Evolutionary conservation across 768 basidiomycete genomes (phyloP), one percentile per base, ranked within the genome.

Genomic region (Leccinum barrowsii): DNA sequence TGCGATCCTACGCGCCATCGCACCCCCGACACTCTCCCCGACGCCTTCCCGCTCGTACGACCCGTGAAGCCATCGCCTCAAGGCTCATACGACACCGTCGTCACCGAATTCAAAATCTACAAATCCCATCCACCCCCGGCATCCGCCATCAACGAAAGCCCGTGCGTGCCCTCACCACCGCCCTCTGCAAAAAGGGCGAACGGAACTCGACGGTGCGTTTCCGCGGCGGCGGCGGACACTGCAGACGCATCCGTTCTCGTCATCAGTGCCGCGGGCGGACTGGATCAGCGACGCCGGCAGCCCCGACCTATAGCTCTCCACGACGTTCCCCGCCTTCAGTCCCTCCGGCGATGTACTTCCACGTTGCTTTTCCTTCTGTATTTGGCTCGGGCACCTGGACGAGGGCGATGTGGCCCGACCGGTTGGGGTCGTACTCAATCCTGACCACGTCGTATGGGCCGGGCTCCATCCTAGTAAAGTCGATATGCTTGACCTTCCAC

Each of bases 311-410:
- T 92, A 98, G 61, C 89, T 91, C 73, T 90, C 84, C 49, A 98
- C 92, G 30, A 84, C 79, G 65, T 95, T 89, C 1, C 97, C 97
- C 5, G 93, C 91, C 42, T 91, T 78, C 64, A 98, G 75, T 4
- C 92, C 94, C 62, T 95, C 93, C 7, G 91, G 87, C 2, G 97
- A 99, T 94, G 71, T 99, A 99, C 67, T 85, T 89, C 86, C 89
- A 96, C 65, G 76, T 80, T 59, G 81, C 77, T 58, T 58, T 72
- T 1, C 84, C 88, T 59, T 80, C 77, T 30, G 82, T 78, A 8
- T 69, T 70, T 4, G 79, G 71, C 63, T 85, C 77, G 52, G 86
- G 78, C 68, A 83, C 87, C 69, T 80, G 80, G 68, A 98, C 70
- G 59, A 99, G 82, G 2, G 97, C 96, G 68, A 99, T 96, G 72